These are phyloP conservation scores for Bassia scoparia DNA, from an alignment of 148 eudicot genomes.

Conservation along the genomic window DNA sequence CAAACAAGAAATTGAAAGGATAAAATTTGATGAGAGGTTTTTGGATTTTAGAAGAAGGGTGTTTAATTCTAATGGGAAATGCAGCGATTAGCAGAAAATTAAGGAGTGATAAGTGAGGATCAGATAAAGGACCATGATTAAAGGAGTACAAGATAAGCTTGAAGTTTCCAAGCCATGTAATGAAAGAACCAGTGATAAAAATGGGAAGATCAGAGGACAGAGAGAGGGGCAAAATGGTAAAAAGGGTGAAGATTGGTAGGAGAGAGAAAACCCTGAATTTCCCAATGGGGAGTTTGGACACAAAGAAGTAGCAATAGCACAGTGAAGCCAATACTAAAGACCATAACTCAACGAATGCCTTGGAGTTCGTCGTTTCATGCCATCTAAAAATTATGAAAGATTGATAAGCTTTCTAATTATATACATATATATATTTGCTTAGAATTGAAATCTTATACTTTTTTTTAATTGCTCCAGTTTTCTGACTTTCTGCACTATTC, in stretches of 20 bases:
- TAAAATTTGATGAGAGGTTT: slow-evolving; percentile 7
- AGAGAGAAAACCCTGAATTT: slow-evolving; percentile 32
- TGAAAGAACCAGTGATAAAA: slow-evolving; percentile 25
- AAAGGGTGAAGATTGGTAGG: slow-evolving; percentile 38
- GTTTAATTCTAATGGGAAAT: slow-evolving; percentile 24
- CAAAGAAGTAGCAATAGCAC: slow-evolving; percentile 28
- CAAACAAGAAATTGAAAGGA: slow-evolving; percentile 28
- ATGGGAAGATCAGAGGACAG: slow-evolving; percentile 31
- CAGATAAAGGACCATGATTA: slow-evolving; percentile 7
- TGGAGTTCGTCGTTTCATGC: slow-evolving; percentile 15
- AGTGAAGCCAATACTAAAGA: slow-evolving; percentile 24
- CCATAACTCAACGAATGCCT: slow-evolving; percentile 41
- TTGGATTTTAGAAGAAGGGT: not conserved
- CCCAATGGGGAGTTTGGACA: slow-evolving; percentile 24
- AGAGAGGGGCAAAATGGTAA: slow-evolving; percentile 39
- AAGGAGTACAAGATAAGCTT: too few species aligned
- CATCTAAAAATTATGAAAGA: too few species aligned
- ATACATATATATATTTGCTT: too few species aligned
- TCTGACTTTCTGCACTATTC: too few species aligned
- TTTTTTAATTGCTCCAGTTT: too few species aligned
- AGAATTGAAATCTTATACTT: too few species aligned
- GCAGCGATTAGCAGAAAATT: slow-evolving; percentile 18
- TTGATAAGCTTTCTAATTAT: too few species aligned
- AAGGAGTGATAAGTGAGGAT: not conserved
- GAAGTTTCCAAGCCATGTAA: slow-evolving; percentile 49